Percentiles rank a stretch among this genome's conserved stretches.
phyloP scores from a whole-genome alignment of 257 asterid genomes.

The Scutellaria barbata region DNA sequence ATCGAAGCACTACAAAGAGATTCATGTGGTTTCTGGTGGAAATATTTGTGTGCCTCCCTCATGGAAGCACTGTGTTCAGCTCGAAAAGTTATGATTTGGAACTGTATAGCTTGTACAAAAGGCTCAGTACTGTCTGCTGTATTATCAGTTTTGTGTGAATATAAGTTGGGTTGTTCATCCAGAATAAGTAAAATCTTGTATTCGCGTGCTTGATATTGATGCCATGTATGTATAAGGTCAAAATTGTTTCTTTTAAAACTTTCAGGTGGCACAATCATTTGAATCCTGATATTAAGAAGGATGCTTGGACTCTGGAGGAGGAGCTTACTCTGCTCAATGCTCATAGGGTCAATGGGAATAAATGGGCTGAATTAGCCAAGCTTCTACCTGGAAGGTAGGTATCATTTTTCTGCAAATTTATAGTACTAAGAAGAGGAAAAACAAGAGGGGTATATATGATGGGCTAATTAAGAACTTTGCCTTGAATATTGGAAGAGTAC shows the following conservation, averaged over 20 bases:
- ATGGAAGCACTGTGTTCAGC: neutral
- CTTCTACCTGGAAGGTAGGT: slow-evolving; percentile 99
- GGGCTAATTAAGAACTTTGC: slow-evolving; percentile 2
- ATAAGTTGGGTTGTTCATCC: slow-evolving; percentile 20
- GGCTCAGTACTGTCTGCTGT: neutral
- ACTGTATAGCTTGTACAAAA: neutral
- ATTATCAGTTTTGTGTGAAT: slow-evolving; percentile 14
- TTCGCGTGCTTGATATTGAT: slow-evolving; percentile 12
- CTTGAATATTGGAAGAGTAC: slow-evolving; percentile 20
- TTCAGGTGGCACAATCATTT: slow-evolving; percentile 99
- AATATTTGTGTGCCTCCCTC: neutral
- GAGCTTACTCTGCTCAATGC: slow-evolving; percentile 85
- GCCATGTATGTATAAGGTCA: neutral
- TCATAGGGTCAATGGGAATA: slow-evolving; percentile 85
- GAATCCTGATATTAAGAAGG: slow-evolving; percentile 93
- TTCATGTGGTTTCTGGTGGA: slow-evolving; percentile 12
- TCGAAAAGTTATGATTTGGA: slow-evolving; percentile 4
- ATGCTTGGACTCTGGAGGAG: slow-evolving; percentile 97
- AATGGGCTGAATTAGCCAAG: slow-evolving; percentile 99
- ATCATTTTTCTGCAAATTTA: slow-evolving; percentile 36
- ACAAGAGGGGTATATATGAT: slow-evolving; percentile 9
- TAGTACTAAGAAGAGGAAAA: slow-evolving; percentile 20
- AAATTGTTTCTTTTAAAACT: slow-evolving; percentile 6
- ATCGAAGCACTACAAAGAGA: too few relatives aligned
- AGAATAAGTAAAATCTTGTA: neutral